Evolutionary conservation across 1,284 basidiomycete genomes (phyloP).

Genomic region (Trichosporon sp.): DNA sequence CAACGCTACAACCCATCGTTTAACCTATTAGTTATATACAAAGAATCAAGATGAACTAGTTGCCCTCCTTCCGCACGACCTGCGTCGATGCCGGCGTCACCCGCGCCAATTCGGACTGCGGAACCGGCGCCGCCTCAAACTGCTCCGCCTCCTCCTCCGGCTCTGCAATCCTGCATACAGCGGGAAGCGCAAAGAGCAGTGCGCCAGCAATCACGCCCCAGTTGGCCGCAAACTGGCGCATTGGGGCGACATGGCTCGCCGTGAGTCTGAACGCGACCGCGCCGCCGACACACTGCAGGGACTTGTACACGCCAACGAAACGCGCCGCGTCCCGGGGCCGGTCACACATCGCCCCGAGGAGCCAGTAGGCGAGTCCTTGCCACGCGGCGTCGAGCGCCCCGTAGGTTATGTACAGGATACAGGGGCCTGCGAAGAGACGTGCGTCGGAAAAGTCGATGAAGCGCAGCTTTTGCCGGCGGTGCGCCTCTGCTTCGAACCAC

Average conservation of each 20-base stretch:
- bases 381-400: conserved; percentile 49
- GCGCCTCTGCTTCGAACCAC: conserved; percentile 25
- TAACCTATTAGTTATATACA: too few relatives aligned
- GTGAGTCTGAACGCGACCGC: conserved; percentile 29
- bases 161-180: conserved; percentile 33
- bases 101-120: too few relatives aligned
- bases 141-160: conserved; percentile 29
- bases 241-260: conserved; percentile 29
- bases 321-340: conserved; percentile 35
- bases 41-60: neutral
- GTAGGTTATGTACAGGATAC: conserved; percentile 46
- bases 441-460: conserved; percentile 32
- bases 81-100: too few relatives aligned
- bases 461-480: neutral
- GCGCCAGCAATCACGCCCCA: conserved; percentile 33
- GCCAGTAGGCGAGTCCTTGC: conserved; percentile 48
- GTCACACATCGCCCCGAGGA: conserved; percentile 38
- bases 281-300: conserved; percentile 34
- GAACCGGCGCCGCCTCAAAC: conserved; percentile 23
- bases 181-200: conserved; percentile 32
- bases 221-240: conserved; percentile 38
- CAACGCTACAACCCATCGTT: neutral
- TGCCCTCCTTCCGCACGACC: neutral
- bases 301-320: conserved; percentile 39
- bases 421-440: conserved; percentile 36